phyloP scores from a whole-genome alignment of 164 flowering plant genomes.

The Vitis rupestris region DNA sequence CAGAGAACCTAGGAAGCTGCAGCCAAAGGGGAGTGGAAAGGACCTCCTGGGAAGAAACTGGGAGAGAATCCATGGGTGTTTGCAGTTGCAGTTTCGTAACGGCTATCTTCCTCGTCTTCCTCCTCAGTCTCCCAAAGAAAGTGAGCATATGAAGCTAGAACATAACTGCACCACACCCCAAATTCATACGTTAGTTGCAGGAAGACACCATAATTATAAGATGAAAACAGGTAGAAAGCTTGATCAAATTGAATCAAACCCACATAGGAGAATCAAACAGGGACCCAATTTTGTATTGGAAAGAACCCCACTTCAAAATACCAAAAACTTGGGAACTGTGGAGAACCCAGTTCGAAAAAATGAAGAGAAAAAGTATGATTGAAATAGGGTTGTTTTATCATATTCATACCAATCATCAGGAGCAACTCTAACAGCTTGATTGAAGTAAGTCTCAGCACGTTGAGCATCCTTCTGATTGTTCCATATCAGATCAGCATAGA shows the following conservation, averaged over 20 bases:
- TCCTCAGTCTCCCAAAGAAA: constrained; percentile 53
- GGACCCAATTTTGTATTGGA: not conserved
- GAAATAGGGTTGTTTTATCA: not conserved
- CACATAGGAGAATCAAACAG: not conserved
- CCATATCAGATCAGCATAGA: constrained; percentile 53
- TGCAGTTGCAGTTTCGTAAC: not conserved
- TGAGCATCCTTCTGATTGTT: constrained; percentile 29
- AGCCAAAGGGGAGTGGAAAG: constrained; percentile 18
- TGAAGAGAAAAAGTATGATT: too few species aligned
- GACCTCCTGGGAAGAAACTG: constrained; percentile 15
- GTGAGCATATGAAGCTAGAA: constrained; percentile 43
- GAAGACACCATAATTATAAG: too few species aligned
- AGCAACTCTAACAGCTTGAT: constrained; percentile 41
- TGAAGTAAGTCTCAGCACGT: constrained; percentile 37
- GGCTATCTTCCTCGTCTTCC: constrained; percentile 10
- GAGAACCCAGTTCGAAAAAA: too few species aligned
- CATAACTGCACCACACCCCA: constrained; percentile 25
- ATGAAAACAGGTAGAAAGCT: too few species aligned
- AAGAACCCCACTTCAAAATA: not conserved
- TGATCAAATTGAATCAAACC: not conserved
- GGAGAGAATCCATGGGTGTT: constrained; percentile 10
- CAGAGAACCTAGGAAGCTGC: constrained; percentile 20
- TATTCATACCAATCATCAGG: constrained; percentile 44
- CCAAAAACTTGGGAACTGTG: too few species aligned
- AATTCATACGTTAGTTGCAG: too few species aligned